Conservation (phyloP, 1,284 basidiomycete species). For the Ustilago shanxiensis region DNA sequence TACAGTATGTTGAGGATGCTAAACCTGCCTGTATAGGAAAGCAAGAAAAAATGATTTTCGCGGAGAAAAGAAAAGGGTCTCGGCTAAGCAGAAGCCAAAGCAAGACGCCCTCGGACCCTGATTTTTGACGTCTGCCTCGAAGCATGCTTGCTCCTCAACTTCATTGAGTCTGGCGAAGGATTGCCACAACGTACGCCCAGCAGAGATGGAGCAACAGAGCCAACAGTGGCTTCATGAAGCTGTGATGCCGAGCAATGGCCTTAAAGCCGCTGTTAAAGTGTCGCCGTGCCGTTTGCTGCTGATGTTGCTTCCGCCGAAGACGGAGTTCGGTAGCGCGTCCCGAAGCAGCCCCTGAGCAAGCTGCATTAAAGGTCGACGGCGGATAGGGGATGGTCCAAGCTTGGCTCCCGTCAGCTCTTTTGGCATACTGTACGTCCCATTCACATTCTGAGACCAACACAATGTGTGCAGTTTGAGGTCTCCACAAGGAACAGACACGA, state of each 20-base stretch:
- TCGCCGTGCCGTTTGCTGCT: too few relatives aligned
- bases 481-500: background rate
- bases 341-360: conserved; percentile 33
- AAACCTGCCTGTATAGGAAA: background rate
- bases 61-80: conserved; percentile 18
- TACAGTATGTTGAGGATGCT: background rate
- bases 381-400: conserved; percentile 32
- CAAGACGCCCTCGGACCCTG: conserved; percentile 6
- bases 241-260: too few relatives aligned
- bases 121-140: conserved; percentile 6
- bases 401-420: background rate
- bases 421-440: background rate
- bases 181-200: too few relatives aligned
- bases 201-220: background rate
- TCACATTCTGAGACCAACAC: conserved; percentile 20
- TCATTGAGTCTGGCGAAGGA: background rate
- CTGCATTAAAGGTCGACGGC: conserved; percentile 19
- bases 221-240: too few relatives aligned
- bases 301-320: background rate
- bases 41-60: background rate
- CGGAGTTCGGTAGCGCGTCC: background rate
- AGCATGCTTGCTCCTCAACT: background rate
- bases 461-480: background rate
- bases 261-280: background rate
- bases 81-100: conserved; percentile 17